Percentiles rank a stretch among this genome's conserved stretches.
Evolutionary conservation across 192 early-diverging fungal species (phyloP).

Genomic region (Rhizophagus clarus): DNA sequence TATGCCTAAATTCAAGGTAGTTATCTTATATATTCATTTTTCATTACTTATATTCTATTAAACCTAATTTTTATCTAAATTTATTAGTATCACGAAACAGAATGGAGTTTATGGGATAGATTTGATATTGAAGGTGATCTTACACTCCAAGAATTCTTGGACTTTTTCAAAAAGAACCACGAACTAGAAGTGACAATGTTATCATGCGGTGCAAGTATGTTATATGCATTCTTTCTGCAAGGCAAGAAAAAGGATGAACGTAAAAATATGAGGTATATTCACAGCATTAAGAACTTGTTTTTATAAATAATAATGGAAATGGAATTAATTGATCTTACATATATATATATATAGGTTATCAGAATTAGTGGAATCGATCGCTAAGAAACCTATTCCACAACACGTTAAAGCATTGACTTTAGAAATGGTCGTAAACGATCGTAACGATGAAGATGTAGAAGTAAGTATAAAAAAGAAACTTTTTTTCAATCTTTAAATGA

Average conservation of each 20-base stretch:
- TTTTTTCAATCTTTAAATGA: background rate
- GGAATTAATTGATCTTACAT: background rate
- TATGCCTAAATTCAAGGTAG: slow-evolving; percentile 47
- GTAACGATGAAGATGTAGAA: slow-evolving; percentile 78
- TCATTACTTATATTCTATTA: background rate
- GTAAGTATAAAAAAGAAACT: slow-evolving; percentile 42
- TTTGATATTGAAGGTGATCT: slow-evolving; percentile 84
- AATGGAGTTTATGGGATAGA: slow-evolving; percentile 95
- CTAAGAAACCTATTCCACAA: slow-evolving; percentile 84
- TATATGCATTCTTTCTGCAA: slow-evolving; percentile 64
- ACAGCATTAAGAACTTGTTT: background rate
- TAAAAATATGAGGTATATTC: slow-evolving; percentile 58
- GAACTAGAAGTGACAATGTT: slow-evolving; percentile 93
- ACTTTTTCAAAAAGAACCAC: slow-evolving; percentile 79
- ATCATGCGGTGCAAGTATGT: slow-evolving; percentile 71
- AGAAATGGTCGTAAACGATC: slow-evolving; percentile 88
- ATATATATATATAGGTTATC: slow-evolving; percentile 66
- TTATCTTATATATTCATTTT: background rate
- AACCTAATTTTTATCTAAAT: background rate
- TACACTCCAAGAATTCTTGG: slow-evolving; percentile 88
- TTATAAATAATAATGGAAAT: background rate
- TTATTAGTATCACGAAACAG: slow-evolving; percentile 70
- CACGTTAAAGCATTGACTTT: slow-evolving; percentile 86
- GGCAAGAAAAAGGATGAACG: slow-evolving; percentile 84
- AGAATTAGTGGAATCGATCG: slow-evolving; percentile 68